phyloP scores from a whole-genome alignment of 192 early-diverging fungal genomes.

The Mortierella hygrophila region DNA sequence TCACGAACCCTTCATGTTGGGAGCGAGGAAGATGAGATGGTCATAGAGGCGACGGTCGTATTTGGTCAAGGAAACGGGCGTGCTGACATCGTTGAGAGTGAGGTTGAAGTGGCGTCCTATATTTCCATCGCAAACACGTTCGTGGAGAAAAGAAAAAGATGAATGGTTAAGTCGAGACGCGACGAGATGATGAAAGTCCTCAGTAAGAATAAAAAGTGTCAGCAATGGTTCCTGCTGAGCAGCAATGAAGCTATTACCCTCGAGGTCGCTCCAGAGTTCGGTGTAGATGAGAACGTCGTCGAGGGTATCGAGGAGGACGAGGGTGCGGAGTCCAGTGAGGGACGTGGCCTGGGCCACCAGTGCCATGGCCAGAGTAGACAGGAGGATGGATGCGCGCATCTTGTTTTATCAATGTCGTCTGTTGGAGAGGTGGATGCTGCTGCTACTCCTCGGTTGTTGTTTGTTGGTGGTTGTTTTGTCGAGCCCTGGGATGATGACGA shows the following conservation, averaged over 20 bases:
- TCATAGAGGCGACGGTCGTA: constrained; percentile 79
- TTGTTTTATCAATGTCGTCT: neutral
- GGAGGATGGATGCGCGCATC: constrained; percentile 41
- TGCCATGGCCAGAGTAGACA: constrained; percentile 46
- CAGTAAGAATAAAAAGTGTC: neutral
- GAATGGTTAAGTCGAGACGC: constrained; percentile 10
- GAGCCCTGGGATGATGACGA: constrained; percentile 6
- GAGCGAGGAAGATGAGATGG: constrained; percentile 87
- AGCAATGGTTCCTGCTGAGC: neutral
- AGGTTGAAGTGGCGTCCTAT: constrained; percentile 74
- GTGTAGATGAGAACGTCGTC: constrained; percentile 61
- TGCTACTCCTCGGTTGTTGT: neutral
- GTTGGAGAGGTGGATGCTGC: neutral
- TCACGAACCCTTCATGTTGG: constrained; percentile 72
- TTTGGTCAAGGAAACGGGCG: constrained; percentile 64
- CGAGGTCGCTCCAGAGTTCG: constrained; percentile 70
- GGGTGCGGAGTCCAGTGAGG: constrained; percentile 70
- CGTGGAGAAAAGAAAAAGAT: neutral
- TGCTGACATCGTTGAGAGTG: constrained; percentile 67
- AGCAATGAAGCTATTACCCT: constrained; percentile 54
- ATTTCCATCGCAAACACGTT: constrained; percentile 25
- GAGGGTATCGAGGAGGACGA: constrained; percentile 76
- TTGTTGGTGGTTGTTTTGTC: neutral
- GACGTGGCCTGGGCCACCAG: constrained; percentile 68
- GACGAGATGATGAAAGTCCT: constrained; percentile 12